Percentiles rank a stretch among this genome's conserved stretches.
These are phyloP conservation scores for Chaetomium cochliodes DNA, from an alignment of 495 filamentous ascomycete species.

Conservation along the genomic window DNA sequence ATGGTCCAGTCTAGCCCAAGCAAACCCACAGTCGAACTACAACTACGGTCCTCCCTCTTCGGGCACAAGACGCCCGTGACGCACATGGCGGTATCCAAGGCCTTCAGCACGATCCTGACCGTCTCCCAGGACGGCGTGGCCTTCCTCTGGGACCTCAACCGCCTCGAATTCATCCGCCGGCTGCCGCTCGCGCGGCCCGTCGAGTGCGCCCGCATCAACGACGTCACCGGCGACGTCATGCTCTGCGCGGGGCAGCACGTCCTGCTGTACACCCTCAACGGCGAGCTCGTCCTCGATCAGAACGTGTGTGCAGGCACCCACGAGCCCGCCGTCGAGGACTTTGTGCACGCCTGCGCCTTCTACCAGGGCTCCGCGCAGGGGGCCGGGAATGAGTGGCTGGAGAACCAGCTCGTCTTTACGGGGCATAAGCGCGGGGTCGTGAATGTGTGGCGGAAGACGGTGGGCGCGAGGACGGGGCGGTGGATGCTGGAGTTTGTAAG, in stretches of 20 bases:
- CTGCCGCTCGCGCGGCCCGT: conserved; percentile 53
- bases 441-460: conserved; percentile 64
- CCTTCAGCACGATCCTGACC: conserved; percentile 82
- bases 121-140: conserved; percentile 74
- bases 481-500: conserved; percentile 62
- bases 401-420: conserved; percentile 81
- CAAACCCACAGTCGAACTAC: conserved; percentile 70
- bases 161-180: conserved; percentile 77
- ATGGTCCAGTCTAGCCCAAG: conserved; percentile 53
- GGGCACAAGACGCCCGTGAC: conserved; percentile 83
- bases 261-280: conserved; percentile 85
- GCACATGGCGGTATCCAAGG: conserved; percentile 76
- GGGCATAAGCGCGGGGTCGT: conserved; percentile 82
- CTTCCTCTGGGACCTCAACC: conserved; percentile 91
- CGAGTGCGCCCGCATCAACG: conserved; percentile 81
- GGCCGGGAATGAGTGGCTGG: conserved; percentile 82
- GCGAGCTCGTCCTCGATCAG: conserved; percentile 74
- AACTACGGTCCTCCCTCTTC: conserved; percentile 78
- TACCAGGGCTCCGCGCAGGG: conserved; percentile 68
- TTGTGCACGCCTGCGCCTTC: conserved; percentile 77
- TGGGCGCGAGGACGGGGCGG: conserved; percentile 37
- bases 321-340: conserved; percentile 54
- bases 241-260: conserved; percentile 73
- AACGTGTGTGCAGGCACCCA: conserved; percentile 55
- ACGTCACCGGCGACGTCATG: conserved; percentile 83